Evolutionary conservation across 305 asterid species (phyloP).

Genomic region (Fraxinus sp.): DNA sequence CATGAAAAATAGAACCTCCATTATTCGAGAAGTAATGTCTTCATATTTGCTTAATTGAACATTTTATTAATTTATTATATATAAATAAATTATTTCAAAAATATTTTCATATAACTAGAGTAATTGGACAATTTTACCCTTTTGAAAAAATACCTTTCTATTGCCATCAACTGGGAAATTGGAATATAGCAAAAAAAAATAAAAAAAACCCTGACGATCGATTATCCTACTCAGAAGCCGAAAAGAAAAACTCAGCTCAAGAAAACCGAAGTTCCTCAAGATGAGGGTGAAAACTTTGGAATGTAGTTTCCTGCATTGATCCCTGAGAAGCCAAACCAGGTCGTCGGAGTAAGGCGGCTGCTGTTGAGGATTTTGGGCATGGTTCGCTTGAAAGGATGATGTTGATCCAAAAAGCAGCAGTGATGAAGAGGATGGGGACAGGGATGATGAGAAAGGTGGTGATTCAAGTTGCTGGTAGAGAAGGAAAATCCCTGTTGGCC

Average conservation of each 20-base stretch:
- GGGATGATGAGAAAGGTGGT: neutral
- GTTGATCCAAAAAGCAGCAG: slow-evolving; percentile 35
- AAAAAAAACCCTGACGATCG: neutral
- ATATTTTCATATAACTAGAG: no score
- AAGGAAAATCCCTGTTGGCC: slow-evolving; percentile 94
- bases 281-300: slow-evolving; percentile 13
- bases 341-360: slow-evolving; percentile 76
- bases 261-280: slow-evolving; percentile 29
- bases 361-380: slow-evolving; percentile 74
- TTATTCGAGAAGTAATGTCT: no score
- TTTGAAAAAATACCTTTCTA: no score
- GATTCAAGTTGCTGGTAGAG: slow-evolving; percentile 50
- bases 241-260: slow-evolving; percentile 22
- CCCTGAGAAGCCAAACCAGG: slow-evolving; percentile 82
- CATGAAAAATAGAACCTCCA: neutral
- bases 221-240: slow-evolving; percentile 27
- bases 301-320: slow-evolving; percentile 44
- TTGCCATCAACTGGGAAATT: slow-evolving; percentile 23
- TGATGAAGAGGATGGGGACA: slow-evolving; percentile 33
- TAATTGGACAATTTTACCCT: neutral
- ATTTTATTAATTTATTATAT: no score
- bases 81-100: no score
- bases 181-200: neutral
- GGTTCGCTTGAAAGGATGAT: slow-evolving; percentile 39
- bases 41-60: neutral